These are phyloP conservation scores for Fusarium caatingaense DNA, from an alignment of 2,329 filamentous ascomycete genomes.

Conservation along the genomic window DNA sequence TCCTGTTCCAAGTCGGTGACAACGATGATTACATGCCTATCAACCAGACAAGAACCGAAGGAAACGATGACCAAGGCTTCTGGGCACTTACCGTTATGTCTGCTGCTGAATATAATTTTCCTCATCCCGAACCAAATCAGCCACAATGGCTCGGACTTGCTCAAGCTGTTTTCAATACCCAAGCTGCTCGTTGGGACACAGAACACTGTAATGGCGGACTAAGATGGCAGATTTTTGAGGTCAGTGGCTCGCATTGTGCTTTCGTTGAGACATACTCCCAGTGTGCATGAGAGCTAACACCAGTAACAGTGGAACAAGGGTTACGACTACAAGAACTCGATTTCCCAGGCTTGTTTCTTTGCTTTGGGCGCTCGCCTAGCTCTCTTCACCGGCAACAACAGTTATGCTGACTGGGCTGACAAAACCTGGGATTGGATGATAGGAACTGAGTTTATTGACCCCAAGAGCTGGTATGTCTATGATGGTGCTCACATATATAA, in stretches of 20 bases:
- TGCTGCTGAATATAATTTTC: slow-evolving; percentile 76
- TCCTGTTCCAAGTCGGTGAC: slow-evolving; percentile 79
- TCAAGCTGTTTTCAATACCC: slow-evolving; percentile 84
- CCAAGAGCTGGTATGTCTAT: slow-evolving; percentile 67
- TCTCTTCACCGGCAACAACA: slow-evolving; percentile 79
- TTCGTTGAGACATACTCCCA: background rate
- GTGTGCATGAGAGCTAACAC: slow-evolving; percentile 11
- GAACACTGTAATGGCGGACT: slow-evolving; percentile 78
- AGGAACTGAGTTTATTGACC: slow-evolving; percentile 66
- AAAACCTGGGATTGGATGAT: slow-evolving; percentile 77
- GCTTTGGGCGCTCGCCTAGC: slow-evolving; percentile 75
- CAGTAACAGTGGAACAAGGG: slow-evolving; percentile 74
- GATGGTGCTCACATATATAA: slow-evolving; percentile 69
- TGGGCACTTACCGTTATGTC: slow-evolving; percentile 78
- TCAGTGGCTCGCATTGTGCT: slow-evolving; percentile 1
- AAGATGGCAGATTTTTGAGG: slow-evolving; percentile 83
- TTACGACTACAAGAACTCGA: slow-evolving; percentile 80
- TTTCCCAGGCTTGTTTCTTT: slow-evolving; percentile 72
- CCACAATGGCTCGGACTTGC: slow-evolving; percentile 78
- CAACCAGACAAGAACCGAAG: slow-evolving; percentile 75
- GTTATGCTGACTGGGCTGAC: slow-evolving; percentile 82
- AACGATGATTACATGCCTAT: slow-evolving; percentile 82
- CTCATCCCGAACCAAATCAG: slow-evolving; percentile 64
- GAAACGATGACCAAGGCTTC: slow-evolving; percentile 81
- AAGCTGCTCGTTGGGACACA: slow-evolving; percentile 78